A percentile compares a stretch with the other conserved stretches of the same genome.
Conservation (phyloP, 1,284 basidiomycete species). For the Trametes pubescens region DNA sequence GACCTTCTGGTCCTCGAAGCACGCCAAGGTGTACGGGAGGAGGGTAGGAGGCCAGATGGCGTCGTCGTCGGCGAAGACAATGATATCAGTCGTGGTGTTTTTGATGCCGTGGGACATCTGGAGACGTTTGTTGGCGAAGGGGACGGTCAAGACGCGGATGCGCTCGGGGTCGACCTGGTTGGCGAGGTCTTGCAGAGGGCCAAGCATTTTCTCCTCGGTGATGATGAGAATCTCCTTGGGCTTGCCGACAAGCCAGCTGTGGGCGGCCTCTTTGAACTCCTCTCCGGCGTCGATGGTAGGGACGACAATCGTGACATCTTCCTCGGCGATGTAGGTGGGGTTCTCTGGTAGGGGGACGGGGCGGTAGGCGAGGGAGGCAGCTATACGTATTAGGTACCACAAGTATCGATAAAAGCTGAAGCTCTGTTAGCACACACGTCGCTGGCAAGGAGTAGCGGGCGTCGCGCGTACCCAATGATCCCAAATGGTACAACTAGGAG, state of each 20-base stretch:
- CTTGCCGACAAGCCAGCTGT: constrained; percentile 88
- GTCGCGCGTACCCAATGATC: constrained; percentile 78
- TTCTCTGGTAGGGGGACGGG: constrained; percentile 88
- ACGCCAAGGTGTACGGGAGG: constrained; percentile 85
- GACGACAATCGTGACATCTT: constrained; percentile 95
- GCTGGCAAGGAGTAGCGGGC: constrained; percentile 10
- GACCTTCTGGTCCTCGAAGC: constrained; percentile 93
- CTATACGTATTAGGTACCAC: constrained; percentile 87
- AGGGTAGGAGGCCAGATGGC: constrained; percentile 94
- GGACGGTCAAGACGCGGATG: constrained; percentile 89
- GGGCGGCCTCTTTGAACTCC: constrained; percentile 92
- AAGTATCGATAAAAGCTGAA: constrained; percentile 86
- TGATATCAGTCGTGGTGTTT: constrained; percentile 90
- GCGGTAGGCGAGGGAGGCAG: constrained; percentile 79
- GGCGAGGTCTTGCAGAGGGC: constrained; percentile 86
- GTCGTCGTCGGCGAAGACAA: constrained; percentile 95
- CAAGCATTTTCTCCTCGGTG: constrained; percentile 90
- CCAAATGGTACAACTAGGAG: constrained; percentile 89
- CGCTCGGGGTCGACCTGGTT: constrained; percentile 83
- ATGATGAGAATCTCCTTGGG: constrained; percentile 95
- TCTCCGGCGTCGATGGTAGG: constrained; percentile 95
- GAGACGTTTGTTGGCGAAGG: constrained; percentile 91
- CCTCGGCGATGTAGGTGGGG: constrained; percentile 86
- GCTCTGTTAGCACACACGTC: constrained; percentile 17
- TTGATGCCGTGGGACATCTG: constrained; percentile 94